phyloP scores from a whole-genome alignment of 768 basidiomycete genomes.

The Pisolithus albus region DNA sequence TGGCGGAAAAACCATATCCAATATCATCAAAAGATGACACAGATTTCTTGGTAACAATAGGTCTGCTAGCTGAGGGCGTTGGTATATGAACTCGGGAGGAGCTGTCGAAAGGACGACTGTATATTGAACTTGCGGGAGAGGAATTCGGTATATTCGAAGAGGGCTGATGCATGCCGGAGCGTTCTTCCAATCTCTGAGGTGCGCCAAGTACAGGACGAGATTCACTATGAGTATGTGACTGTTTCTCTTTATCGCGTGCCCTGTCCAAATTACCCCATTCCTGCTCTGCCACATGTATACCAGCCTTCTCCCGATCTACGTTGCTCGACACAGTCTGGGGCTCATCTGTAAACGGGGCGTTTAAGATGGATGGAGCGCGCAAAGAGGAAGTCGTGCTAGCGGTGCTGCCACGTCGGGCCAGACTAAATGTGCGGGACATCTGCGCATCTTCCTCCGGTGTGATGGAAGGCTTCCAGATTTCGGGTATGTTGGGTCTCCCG shows the following conservation, averaged over 20 bases:
- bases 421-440: conserved; percentile 34
- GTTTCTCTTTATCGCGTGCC: conserved; percentile 17
- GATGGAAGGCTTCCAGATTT: conserved; percentile 45
- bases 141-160: conserved; percentile 1
- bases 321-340: conserved; percentile 14
- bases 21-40: conserved; percentile 21
- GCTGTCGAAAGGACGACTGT: conserved; percentile 7
- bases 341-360: conserved; percentile 30
- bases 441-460: conserved; percentile 39
- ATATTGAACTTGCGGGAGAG: conserved; percentile 13
- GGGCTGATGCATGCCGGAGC: conserved; percentile 7
- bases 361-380: conserved; percentile 35
- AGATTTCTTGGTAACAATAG: conserved; percentile 24
- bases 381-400: conserved; percentile 45
- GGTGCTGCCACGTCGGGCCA: conserved; percentile 42
- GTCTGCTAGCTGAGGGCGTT: conserved; percentile 25
- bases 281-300: conserved; percentile 21
- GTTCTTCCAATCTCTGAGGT: conserved; percentile 14
- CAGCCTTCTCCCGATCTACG: conserved; percentile 21
- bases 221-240: conserved; percentile 13
- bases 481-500: conserved; percentile 31
- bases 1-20: conserved; percentile 14
- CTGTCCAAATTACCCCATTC: conserved; percentile 23
- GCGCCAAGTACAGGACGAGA: conserved; percentile 15
- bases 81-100: conserved; percentile 16